Evolutionary conservation across 2,329 filamentous ascomycete species (phyloP), one percentile per base, ranked within the genome.

Genomic region (Exutisphaerella laricina): DNA sequence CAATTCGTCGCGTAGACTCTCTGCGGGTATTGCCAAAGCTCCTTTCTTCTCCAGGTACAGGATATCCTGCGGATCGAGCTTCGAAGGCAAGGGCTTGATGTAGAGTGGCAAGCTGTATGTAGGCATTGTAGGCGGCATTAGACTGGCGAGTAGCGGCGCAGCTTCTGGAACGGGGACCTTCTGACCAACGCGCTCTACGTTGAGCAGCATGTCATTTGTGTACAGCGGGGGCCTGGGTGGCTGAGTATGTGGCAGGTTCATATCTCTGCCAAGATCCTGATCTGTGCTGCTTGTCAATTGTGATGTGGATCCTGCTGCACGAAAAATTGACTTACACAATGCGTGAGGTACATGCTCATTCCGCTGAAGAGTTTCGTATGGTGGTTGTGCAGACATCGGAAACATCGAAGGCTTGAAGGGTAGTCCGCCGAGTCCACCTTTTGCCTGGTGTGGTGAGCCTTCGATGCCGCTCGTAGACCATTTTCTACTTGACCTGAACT

Each of bases 1-100:
- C 31, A 96, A 74, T 46, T 88, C 88, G 62, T 85, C 87, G 58
- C 90, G 85, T 25, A 96, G 71, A 4, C 70, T 67, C 3, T 74
- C 66, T 29, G 77, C 73, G 2, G 90, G 90, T 29, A 96, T 77
- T 1, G 80, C 80, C 53, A 96, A 70, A 1, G 88, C 88, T 4
- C 88, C 88, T 70, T 95, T 96, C 60, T 81, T 78, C 49, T 82
- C 77, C 43, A 96, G 74, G 64, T 92, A 95, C 43, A 81, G 76
- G 48, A 94, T 78, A 68, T 96, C 89, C 55, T 94, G 88, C 10
- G 78, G 73, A 4, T 84, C 80, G 54, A 95, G 84, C 58, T 83
- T 84, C 31, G 77, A 66, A 1, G 88, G 88, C 5, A 95, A 72
- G 17, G 87, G 82, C 57, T 86, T 85, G 58, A 96, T 80, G 60